Evolutionary conservation across 768 basidiomycete species (phyloP).

Genomic region (Podaxis mareebaensis): DNA sequence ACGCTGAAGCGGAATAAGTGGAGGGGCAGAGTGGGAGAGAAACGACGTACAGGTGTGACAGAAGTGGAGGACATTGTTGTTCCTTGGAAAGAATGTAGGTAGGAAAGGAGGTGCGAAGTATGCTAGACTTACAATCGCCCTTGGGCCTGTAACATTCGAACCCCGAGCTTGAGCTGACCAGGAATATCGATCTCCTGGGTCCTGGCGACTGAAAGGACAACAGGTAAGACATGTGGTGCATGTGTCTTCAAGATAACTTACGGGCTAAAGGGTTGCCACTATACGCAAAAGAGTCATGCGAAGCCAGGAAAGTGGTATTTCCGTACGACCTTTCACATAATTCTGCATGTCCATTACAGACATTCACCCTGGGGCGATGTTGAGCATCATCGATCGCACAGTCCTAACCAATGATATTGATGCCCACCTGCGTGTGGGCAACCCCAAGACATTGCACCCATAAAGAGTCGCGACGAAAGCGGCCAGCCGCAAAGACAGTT

Average conservation of each 20-base stretch:
- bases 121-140: conserved; percentile 36
- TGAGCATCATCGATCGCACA: background rate
- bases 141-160: conserved; percentile 57
- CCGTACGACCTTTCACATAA: conserved; percentile 59
- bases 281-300: conserved; percentile 58
- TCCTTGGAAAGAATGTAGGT: conserved; percentile 16
- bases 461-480: conserved; percentile 24
- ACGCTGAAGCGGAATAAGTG: conserved; percentile 11
- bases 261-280: conserved; percentile 48
- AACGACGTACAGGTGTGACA: conserved; percentile 60
- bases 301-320: conserved; percentile 46
- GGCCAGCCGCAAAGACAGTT: conserved; percentile 32
- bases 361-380: conserved; percentile 32
- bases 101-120: background rate
- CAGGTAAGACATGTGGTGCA: background rate
- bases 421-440: conserved; percentile 25
- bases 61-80: conserved; percentile 51
- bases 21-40: background rate
- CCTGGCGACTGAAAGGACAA: conserved; percentile 34
- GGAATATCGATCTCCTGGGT: conserved; percentile 50
- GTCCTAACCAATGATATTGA: background rate
- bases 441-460: conserved; percentile 19
- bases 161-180: conserved; percentile 46
- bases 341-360: conserved; percentile 67
- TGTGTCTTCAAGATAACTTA: conserved; percentile 25